phyloP scores from a whole-genome alignment of 768 basidiomycete genomes.

The Russula abietina region DNA sequence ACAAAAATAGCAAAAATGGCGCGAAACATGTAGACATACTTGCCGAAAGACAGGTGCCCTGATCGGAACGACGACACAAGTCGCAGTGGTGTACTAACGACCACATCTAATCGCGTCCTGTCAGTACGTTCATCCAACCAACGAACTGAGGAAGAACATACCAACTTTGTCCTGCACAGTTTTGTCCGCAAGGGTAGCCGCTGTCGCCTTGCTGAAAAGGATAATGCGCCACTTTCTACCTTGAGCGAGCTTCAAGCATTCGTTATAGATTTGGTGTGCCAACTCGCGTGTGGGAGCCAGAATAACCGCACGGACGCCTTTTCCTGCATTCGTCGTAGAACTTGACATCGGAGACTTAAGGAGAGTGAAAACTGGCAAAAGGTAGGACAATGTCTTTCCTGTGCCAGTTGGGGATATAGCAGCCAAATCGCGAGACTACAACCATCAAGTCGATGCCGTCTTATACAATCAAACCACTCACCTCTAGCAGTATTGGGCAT shows the following conservation, averaged over 20 bases:
- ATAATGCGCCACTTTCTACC: constrained; percentile 80
- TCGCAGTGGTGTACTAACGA: constrained; percentile 89
- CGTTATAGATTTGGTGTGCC: constrained; percentile 93
- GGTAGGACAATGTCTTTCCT: constrained; percentile 92
- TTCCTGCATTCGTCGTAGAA: constrained; percentile 39
- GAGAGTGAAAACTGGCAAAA: constrained; percentile 70
- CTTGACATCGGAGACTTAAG: constrained; percentile 51
- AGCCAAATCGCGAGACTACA: constrained; percentile 74
- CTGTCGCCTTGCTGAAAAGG: constrained; percentile 85
- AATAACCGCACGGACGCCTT: constrained; percentile 71
- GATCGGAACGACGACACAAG: constrained; percentile 75
- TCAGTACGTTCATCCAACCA: neutral
- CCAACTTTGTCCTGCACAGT: constrained; percentile 70
- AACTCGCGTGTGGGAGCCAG: constrained; percentile 92
- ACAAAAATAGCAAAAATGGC: neutral
- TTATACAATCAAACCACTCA: constrained; percentile 30
- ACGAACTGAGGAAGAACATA: constrained; percentile 32
- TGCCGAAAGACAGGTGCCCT: constrained; percentile 57
- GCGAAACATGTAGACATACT: constrained; percentile 48
- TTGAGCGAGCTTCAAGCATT: constrained; percentile 73
- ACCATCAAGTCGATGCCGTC: neutral
- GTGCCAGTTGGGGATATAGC: constrained; percentile 97
- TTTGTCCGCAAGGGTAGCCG: constrained; percentile 71
- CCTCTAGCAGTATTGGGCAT: constrained; percentile 76
- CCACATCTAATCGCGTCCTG: constrained; percentile 56